These are phyloP conservation scores for Leishmania amazonensis DNA, from an alignment of 208 protist genomes.

Conservation along the genomic window DNA sequence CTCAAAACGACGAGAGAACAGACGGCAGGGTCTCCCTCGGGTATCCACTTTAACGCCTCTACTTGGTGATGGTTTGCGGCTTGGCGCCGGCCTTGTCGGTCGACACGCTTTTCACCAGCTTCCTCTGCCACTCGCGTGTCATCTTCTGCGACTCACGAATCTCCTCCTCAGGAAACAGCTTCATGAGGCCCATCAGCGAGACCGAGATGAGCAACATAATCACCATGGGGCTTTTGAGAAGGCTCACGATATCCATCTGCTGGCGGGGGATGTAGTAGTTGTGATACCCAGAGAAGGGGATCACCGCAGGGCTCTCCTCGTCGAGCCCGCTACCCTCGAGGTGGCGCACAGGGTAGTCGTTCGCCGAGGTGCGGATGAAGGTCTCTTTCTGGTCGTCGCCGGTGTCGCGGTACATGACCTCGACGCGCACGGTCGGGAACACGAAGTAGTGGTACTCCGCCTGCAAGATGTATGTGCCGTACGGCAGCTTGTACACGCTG, in stretches of 20 bases:
- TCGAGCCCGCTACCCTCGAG: slow-evolving; percentile 70
- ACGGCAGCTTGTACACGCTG: slow-evolving; percentile 68
- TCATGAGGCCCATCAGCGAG: slow-evolving; percentile 65
- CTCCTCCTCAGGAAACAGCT: slow-evolving; percentile 83
- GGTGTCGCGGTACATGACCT: slow-evolving; percentile 58
- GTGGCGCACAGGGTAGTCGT: slow-evolving; percentile 67
- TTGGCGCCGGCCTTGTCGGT: slow-evolving; percentile 22
- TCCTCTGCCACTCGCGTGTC: slow-evolving; percentile 64
- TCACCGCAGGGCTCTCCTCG: slow-evolving; percentile 66
- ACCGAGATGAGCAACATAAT: slow-evolving; percentile 79
- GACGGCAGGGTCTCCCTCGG: not conserved
- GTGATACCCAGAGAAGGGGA: slow-evolving; percentile 54
- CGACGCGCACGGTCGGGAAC: slow-evolving; percentile 78
- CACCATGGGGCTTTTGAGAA: slow-evolving; percentile 85
- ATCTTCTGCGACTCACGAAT: slow-evolving; percentile 68
- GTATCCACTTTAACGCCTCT: not conserved
- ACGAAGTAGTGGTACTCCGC: slow-evolving; percentile 81
- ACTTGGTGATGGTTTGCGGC: not conserved
- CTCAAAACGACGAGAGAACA: not conserved
- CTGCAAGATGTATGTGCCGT: slow-evolving; percentile 83
- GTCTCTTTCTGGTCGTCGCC: slow-evolving; percentile 26
- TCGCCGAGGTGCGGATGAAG: slow-evolving; percentile 63
- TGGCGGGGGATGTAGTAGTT: slow-evolving; percentile 79
- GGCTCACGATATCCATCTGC: slow-evolving; percentile 57
- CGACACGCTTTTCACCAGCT: slow-evolving; percentile 39